Evolutionary conservation across 2,329 filamentous ascomycete genomes (phyloP).

Genomic region (Diplodia scrobiculata): DNA sequence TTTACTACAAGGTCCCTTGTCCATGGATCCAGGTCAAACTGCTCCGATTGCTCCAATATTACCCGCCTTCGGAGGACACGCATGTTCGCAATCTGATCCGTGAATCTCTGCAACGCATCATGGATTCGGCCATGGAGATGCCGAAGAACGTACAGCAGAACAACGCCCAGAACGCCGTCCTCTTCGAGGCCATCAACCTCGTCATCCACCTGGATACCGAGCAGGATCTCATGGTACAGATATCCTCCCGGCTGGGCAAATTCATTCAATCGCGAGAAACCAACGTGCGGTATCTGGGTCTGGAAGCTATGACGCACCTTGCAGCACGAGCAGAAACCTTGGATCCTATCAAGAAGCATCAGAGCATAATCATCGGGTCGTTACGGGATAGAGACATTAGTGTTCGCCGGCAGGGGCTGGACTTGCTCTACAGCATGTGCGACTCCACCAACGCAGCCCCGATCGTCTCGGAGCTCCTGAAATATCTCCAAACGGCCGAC

Average conservation of each 20-base stretch:
- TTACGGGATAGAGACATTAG: conserved; percentile 95
- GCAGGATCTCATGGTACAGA: conserved; percentile 91
- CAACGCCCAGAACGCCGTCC: conserved; percentile 95
- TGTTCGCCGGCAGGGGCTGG: conserved; percentile 90
- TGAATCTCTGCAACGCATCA: conserved; percentile 84
- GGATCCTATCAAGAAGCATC: conserved; percentile 96
- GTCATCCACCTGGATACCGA: conserved; percentile 98
- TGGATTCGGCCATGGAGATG: conserved; percentile 87
- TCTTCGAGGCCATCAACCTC: conserved; percentile 98
- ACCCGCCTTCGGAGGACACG: conserved; percentile 86
- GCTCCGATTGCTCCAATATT: conserved; percentile 88
- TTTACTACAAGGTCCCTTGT: conserved; percentile 99
- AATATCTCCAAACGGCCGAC: conserved; percentile 93
- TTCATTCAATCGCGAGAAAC: conserved; percentile 98
- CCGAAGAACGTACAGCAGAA: conserved; percentile 99
- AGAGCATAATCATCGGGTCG: conserved; percentile 92
- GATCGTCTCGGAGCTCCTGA: conserved; percentile 89
- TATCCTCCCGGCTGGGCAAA: conserved; percentile 84
- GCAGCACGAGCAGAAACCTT: conserved; percentile 90
- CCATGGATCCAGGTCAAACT: conserved; percentile 98
- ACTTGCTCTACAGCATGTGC: conserved; percentile 99
- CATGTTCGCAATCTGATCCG: conserved; percentile 90
- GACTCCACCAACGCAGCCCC: conserved; percentile 90
- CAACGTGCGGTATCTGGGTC: conserved; percentile 90
- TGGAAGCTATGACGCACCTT: conserved; percentile 98